Base-by-base conservation (phyloP, 2,329 filamentous ascomycete genomes). In the Emericellopsis atlantica region DNA sequence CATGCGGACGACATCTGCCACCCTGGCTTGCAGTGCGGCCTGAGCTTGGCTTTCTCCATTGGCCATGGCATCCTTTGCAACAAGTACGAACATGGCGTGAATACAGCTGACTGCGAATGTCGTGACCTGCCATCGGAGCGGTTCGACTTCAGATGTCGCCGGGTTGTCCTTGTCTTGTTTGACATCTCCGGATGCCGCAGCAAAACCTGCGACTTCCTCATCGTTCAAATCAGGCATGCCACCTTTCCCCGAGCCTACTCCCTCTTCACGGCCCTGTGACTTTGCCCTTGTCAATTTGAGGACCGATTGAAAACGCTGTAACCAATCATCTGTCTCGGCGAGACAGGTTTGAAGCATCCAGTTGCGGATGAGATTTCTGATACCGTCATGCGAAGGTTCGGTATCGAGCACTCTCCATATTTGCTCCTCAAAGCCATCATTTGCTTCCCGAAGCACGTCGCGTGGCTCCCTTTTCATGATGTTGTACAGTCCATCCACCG, bases 191-290 rank as follows among this genome's bases (percentile, higher is more conserved):
- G 72, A 72, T 2, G 83, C 79, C n/a, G 81, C 76, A 26, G 89
- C 89, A 54, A 98, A 96, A 0, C 92, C 92, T 40, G 92, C 92
- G 31, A 95, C 90, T 58, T 98, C 93, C 56, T 98, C 92, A 55
- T 98, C 92, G 46, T 90, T 84, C 0, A 96, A 64, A 51, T 98
- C 92, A n/a, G 85, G 72, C 11, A 74, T 68, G 4, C 70, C 67
- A 9, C 66, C 69, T 6, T 46, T 46, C 61, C 56, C 50, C 67
- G 51, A 74, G 10, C 66, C 59, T 4, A 67, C 55, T 15, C 61
- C 62, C 5, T 62, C 56, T 1, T 66, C 57, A 35, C 73, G 68
- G 23, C 76, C 71, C 34, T 78, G 72, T 2, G 65, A 62, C 53
- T 83, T 84, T 24, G 74, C 72, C 48, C 85, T 79, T 0, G 85